These are phyloP conservation scores for Rhododendron ovatum DNA, from an alignment of 148 eudicot genomes.

Conservation along the genomic window DNA sequence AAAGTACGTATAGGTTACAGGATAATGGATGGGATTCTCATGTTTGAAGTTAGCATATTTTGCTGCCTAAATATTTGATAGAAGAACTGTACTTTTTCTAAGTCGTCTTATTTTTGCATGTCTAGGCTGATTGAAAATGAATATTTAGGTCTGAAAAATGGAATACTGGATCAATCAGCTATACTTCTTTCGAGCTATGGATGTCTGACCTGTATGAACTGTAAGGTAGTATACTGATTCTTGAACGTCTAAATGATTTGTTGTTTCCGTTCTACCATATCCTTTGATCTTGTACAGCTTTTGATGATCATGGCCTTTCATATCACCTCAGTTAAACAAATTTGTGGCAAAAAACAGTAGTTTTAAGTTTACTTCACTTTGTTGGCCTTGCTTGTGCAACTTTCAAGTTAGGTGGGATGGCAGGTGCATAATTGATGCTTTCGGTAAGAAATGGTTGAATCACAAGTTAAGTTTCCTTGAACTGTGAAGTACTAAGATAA, in stretches of 20 bases:
- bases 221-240: slow-evolving; percentile 62
- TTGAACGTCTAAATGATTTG: not conserved
- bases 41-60: not conserved
- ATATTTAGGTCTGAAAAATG: slow-evolving; percentile 86
- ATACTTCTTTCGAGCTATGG: slow-evolving; percentile 82
- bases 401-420: not conserved
- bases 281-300: not conserved
- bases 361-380: not conserved
- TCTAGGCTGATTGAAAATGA: slow-evolving; percentile 92
- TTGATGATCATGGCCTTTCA: not conserved
- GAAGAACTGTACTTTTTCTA: not conserved
- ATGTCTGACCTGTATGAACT: slow-evolving; percentile 90
- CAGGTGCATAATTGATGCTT: not conserved
- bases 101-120: slow-evolving; percentile 3
- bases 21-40: not conserved
- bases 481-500: no score
- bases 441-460: not conserved
- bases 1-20: not conserved
- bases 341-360: not conserved
- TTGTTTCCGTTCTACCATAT: not conserved
- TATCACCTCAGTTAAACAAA: not conserved
- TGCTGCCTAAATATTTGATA: not conserved
- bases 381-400: slow-evolving; percentile 4
- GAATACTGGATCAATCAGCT: slow-evolving; percentile 97
- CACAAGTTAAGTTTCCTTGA: no score